phyloP scores from a whole-genome alignment of 371 early-diverging fungal species.

The Dichotomocladium elegans region DNA sequence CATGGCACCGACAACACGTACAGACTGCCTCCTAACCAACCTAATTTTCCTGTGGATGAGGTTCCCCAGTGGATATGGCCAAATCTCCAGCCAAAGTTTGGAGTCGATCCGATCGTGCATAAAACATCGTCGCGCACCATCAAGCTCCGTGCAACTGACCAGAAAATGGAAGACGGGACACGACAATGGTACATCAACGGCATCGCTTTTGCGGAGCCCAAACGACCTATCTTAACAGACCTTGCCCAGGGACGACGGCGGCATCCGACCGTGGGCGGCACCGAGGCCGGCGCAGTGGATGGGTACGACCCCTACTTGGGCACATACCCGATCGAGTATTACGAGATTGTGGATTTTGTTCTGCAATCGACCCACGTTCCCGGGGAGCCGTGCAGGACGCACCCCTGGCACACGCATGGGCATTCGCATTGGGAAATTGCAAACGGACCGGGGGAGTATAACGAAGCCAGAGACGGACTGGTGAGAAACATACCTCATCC shows the following conservation, averaged over 20 bases:
- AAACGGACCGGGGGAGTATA: slow-evolving; percentile 37
- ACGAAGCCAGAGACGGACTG: slow-evolving; percentile 18
- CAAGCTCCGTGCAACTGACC: slow-evolving; percentile 20
- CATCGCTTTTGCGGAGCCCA: slow-evolving; percentile 18
- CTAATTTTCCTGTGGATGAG: slow-evolving; percentile 1
- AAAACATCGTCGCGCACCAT: slow-evolving; percentile 22
- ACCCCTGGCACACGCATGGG: slow-evolving; percentile 51
- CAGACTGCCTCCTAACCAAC: neutral
- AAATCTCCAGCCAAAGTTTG: slow-evolving; percentile 26
- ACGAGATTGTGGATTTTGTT: slow-evolving; percentile 38
- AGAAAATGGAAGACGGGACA: slow-evolving; percentile 8
- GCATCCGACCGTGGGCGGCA: neutral
- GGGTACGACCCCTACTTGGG: slow-evolving; percentile 33
- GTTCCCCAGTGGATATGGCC: slow-evolving; percentile 29
- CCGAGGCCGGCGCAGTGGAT: neutral
- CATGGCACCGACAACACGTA: neutral
- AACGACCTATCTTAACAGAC: slow-evolving; percentile 11
- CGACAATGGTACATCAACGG: slow-evolving; percentile 30
- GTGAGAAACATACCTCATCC: slow-evolving; percentile 18
- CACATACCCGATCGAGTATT: slow-evolving; percentile 30
- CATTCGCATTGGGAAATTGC: slow-evolving; percentile 47
- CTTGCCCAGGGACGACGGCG: slow-evolving; percentile 9
- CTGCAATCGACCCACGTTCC: slow-evolving; percentile 28
- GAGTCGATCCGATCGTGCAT: slow-evolving; percentile 25
- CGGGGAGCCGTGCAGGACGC: slow-evolving; percentile 32